Evolutionary conservation across 257 asterid species (phyloP).

Genomic region (Petunia secreta): DNA sequence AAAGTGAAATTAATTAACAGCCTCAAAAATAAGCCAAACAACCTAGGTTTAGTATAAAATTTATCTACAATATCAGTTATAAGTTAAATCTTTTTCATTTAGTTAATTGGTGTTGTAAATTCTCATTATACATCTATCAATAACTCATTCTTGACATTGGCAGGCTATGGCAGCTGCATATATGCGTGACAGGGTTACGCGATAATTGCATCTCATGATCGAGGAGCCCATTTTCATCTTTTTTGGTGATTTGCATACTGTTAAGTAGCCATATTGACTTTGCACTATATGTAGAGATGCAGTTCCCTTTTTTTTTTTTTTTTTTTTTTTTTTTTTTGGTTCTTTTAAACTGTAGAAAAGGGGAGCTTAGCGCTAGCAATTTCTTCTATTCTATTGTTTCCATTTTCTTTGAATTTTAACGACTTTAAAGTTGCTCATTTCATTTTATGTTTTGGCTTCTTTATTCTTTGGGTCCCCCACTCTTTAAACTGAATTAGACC

Average conservation of each 20-base stretch:
- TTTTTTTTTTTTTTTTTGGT: too few species aligned
- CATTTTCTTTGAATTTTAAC: background rate
- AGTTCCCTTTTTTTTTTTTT: too few species aligned
- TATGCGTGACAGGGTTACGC: conserved; percentile 28
- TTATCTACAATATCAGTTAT: too few species aligned
- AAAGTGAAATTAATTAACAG: too few species aligned
- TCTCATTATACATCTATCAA: background rate
- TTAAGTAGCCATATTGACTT: too few species aligned
- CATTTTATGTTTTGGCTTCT: background rate
- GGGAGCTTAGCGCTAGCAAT: background rate
- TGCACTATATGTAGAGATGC: too few species aligned
- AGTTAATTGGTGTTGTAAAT: background rate
- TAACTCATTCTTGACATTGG: conserved; percentile 18
- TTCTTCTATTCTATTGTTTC: background rate
- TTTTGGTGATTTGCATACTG: too few species aligned
- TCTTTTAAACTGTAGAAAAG: too few species aligned
- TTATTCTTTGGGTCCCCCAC: background rate
- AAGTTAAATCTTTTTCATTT: background rate
- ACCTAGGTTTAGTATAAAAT: too few species aligned
- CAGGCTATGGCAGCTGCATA: conserved; percentile 58
- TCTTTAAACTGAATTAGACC: background rate
- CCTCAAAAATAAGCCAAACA: too few species aligned
- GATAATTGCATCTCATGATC: background rate
- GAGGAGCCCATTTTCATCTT: too few species aligned
- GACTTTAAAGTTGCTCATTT: background rate